phyloP scores from a whole-genome alignment of 2,329 filamentous ascomycete species.

The Seiridium cupressi region DNA sequence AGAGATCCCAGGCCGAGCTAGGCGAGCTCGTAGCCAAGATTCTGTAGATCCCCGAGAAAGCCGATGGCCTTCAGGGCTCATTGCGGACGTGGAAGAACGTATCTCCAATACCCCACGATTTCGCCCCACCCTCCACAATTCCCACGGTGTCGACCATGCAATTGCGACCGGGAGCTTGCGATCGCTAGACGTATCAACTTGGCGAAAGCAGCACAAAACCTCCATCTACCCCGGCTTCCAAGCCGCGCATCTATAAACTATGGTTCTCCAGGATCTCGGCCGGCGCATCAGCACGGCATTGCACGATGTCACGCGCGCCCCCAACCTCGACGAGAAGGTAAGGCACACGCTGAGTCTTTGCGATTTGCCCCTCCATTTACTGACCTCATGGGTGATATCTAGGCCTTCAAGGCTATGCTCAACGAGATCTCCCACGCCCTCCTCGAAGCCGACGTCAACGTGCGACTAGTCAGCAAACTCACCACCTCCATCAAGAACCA shows the following conservation, averaged over 20 bases:
- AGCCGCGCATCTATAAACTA: constrained; percentile 35
- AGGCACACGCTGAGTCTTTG: constrained; percentile 16
- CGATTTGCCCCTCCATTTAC: constrained; percentile 6
- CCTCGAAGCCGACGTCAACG: constrained; percentile 95
- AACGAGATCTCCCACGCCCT: constrained; percentile 97
- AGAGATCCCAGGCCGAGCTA: neutral
- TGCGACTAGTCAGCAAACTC: constrained; percentile 85
- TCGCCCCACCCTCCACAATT: neutral
- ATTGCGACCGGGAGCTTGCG: constrained; percentile 2
- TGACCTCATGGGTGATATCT: constrained; percentile 28
- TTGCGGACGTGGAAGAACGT: neutral
- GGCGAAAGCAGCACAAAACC: neutral
- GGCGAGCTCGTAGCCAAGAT: neutral
- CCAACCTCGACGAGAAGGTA: constrained; percentile 95
- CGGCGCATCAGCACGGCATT: constrained; percentile 98
- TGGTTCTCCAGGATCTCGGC: constrained; percentile 99
- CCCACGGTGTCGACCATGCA: neutral
- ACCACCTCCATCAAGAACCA: constrained; percentile 88
- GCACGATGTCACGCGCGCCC: constrained; percentile 86
- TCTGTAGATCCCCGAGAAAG: no score
- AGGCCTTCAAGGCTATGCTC: constrained; percentile 97
- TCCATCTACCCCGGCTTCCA: neutral
- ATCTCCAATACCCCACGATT: neutral
- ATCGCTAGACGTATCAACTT: neutral
- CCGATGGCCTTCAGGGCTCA: neutral